Base-by-base conservation (phyloP, 2,329 filamentous ascomycete genomes). In the Phyllosticta ampelicida region DNA sequence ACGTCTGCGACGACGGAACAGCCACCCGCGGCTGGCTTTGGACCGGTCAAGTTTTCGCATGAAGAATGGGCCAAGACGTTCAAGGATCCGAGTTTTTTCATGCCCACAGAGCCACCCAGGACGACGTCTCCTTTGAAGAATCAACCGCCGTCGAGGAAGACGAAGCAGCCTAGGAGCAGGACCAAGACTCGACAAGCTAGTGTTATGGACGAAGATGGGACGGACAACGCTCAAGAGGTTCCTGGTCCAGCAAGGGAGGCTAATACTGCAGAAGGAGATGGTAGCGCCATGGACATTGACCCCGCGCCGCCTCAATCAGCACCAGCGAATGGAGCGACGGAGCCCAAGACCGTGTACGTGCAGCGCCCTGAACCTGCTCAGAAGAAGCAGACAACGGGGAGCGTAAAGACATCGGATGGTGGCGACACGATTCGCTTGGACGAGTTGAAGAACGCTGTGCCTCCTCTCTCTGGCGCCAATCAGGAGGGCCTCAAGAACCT, bases 401-500 rank as follows among this genome's bases (percentile, higher is more conserved):
- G 51, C 5, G 16, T 30, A 51, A 20, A 18, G 36, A 18, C 19
- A 26, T 13, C 44, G n/a, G 55, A 49, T 10, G 26, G 21, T 5
- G 54, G 50, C 13, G 36, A 44, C 9, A 54, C 54, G 50, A 44
- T 60, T 28, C 53, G 54, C 5, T 49, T 86, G 19, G 75, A 74
- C 51, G 77, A 80, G 48, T 69, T 84, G 10, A 70, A 72, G 9
- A 74, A 77, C 48, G 74, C 76, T 13, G 74, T 75, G 5, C 80
- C 81, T 1, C 80, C 81, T 1, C 78, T 83, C 53, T 68, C 73
- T 1, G 67, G 70, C 75, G 6, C 74, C 75, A 44, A 44, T 26
- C 66, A 68, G 53, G 67, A 66, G 18, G 80, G 81, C 9, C 74
- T 85, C 18, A 71, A 76, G 21, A 77, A 78, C 56, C 66, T 86